Conservation (phyloP, 2,329 filamentous ascomycete species). For the Xylariaceae sp. region DNA sequence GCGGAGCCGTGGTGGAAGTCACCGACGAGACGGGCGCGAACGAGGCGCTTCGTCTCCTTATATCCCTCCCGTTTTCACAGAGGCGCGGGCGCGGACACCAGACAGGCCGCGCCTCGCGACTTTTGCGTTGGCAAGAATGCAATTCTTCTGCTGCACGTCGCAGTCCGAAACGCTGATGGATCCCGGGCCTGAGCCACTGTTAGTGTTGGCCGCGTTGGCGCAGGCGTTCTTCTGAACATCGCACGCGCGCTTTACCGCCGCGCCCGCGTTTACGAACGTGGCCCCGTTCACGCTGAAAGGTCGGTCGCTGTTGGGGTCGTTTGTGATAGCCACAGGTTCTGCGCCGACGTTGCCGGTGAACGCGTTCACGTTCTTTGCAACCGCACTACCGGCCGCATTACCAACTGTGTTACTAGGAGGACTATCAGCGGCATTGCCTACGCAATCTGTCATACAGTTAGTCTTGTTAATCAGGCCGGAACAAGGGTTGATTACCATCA, state of each 20-base stretch:
- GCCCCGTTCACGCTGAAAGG: conserved; percentile 50
- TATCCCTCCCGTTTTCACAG: conserved; percentile 38
- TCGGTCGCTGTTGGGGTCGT: conserved; percentile 31
- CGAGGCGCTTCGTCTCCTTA: conserved; percentile 42
- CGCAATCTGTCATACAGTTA: no score
- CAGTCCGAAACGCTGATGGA: conserved; percentile 36
- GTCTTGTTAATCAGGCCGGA: no score
- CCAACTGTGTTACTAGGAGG: no score
- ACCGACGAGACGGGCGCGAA: conserved; percentile 36
- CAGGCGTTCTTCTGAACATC: conserved; percentile 47
- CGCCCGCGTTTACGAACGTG: conserved; percentile 45
- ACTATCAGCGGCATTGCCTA: no score
- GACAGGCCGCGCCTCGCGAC: conserved; percentile 12
- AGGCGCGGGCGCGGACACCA: conserved; percentile 33
- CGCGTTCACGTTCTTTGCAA: conserved; percentile 40
- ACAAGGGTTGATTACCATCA: no score
- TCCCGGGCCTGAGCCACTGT: conserved; percentile 29
- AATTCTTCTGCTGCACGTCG: conserved; percentile 37
- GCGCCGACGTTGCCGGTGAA: conserved; percentile 42
- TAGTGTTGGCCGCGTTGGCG: conserved; percentile 44
- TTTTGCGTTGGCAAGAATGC: conserved; percentile 23
- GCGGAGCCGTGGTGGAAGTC: conserved; percentile 51
- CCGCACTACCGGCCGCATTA: no score
- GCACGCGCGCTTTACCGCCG: conserved; percentile 44
- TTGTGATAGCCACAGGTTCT: conserved; percentile 36